A percentile compares a stretch with the other conserved stretches of the same genome.
phyloP scores from a whole-genome alignment of 306 rosid species.

The Nissolia schottii region DNA sequence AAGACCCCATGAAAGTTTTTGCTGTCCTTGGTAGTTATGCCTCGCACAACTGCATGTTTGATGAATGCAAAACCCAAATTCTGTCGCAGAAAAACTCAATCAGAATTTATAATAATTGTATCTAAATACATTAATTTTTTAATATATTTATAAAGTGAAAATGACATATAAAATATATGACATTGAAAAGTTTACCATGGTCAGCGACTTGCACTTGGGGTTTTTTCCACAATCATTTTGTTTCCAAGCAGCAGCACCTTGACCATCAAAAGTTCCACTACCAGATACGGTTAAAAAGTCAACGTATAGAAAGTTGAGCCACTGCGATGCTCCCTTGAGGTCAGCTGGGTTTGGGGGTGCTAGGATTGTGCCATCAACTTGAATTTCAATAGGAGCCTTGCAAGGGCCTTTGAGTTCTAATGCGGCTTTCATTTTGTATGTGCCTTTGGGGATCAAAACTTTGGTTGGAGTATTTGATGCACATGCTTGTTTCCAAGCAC shows the following conservation, averaged over 20 bases:
- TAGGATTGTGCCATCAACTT: slow-evolving; percentile 16
- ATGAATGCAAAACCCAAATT: not conserved
- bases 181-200: not conserved
- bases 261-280: slow-evolving; percentile 14
- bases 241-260: slow-evolving; percentile 4
- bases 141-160: too few species aligned
- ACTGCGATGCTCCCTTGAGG: not conserved
- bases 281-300: not conserved
- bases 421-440: not conserved
- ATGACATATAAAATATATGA: too few species aligned
- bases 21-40: slow-evolving; percentile 11
- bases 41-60: not conserved
- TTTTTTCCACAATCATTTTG: not conserved
- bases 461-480: not conserved
- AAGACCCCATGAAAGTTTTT: slow-evolving; percentile 3
- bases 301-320: not conserved
- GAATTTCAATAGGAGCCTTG: slow-evolving; percentile 8
- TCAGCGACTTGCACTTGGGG: not conserved
- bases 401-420: slow-evolving; percentile 6
- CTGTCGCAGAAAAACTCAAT: not conserved
- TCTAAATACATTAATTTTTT: too few species aligned
- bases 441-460: not conserved
- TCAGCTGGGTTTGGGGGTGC: not conserved
- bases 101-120: too few species aligned
- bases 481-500: slow-evolving; percentile 19